Percentiles rank a stretch among this genome's conserved stretches.
These are phyloP conservation scores for Cenchrus fungigraminus DNA, from an alignment of 176 grass and related monocot species.

Conservation along the genomic window DNA sequence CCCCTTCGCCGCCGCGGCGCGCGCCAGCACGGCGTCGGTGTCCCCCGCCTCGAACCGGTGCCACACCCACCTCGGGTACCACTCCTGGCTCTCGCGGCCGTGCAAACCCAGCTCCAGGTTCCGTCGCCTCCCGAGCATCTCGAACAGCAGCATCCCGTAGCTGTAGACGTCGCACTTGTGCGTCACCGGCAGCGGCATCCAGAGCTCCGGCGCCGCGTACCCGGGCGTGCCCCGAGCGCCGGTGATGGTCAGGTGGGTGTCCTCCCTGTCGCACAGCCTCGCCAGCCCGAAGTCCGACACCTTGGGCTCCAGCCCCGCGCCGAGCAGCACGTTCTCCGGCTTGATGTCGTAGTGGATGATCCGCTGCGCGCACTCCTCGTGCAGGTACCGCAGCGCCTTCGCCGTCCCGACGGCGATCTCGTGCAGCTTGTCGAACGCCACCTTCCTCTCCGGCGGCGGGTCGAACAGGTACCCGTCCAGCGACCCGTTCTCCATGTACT, in stretches of 20 bases:
- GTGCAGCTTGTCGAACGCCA: constrained; percentile 45
- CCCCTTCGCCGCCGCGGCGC: constrained; percentile 14
- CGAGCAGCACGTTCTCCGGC: constrained; percentile 70
- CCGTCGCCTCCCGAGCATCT: constrained; percentile 62
- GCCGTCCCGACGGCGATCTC: constrained; percentile 62
- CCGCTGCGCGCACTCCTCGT: constrained; percentile 67
- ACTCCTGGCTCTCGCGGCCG: constrained; percentile 60
- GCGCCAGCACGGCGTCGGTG: constrained; percentile 27
- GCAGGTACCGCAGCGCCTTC: constrained; percentile 64
- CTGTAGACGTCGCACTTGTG: constrained; percentile 80
- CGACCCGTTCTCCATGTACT: constrained; percentile 68
- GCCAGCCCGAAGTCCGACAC: constrained; percentile 77
- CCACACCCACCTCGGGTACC: constrained; percentile 71
- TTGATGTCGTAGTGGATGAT: constrained; percentile 90
- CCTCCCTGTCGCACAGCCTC: constrained; percentile 61
- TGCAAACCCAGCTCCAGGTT: constrained; percentile 56
- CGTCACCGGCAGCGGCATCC: constrained; percentile 71
- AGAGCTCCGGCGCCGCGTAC: constrained; percentile 77
- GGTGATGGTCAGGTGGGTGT: constrained; percentile 62
- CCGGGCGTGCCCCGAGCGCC: constrained; percentile 59
- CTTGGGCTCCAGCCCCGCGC: constrained; percentile 47
- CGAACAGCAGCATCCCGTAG: constrained; percentile 78
- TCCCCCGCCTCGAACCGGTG: constrained; percentile 53
- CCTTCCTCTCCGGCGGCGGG: neutral
- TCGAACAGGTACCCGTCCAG: constrained; percentile 55